These are phyloP conservation scores for Urtica urens DNA, from an alignment of 306 rosid species.

Conservation along the genomic window DNA sequence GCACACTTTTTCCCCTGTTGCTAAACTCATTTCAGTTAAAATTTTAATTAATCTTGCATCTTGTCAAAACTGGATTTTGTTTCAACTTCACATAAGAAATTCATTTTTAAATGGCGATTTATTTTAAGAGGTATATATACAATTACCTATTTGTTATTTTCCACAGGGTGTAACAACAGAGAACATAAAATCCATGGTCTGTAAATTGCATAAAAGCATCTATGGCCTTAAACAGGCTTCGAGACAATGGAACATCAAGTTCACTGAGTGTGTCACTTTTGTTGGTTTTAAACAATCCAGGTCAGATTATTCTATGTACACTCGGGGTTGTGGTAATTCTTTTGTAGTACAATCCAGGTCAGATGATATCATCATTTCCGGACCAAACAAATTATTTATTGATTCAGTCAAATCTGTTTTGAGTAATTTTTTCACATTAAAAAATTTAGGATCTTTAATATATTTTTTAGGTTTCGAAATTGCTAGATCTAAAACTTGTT, in stretches of 20 bases:
- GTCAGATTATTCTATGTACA: neutral
- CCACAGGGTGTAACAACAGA: neutral
- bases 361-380: neutral
- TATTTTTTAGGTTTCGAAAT: neutral
- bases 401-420: neutral
- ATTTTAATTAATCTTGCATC: neutral
- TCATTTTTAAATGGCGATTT: neutral
- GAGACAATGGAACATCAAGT: neutral
- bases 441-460: neutral
- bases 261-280: neutral
- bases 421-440: neutral
- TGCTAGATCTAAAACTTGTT: neutral
- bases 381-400: neutral
- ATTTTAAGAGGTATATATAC: neutral
- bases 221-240: neutral
- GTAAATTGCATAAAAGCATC: neutral
- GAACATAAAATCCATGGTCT: neutral
- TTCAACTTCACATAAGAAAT: neutral
- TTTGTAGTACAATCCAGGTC: neutral
- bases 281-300: neutral
- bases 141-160: neutral
- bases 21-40: neutral
- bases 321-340: neutral
- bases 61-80: neutral
- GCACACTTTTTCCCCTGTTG: conserved; percentile 1